A percentile compares a stretch with the other conserved stretches of the same genome.
Conservation (phyloP, 495 filamentous ascomycete species). For the Patellaria atrata region DNA sequence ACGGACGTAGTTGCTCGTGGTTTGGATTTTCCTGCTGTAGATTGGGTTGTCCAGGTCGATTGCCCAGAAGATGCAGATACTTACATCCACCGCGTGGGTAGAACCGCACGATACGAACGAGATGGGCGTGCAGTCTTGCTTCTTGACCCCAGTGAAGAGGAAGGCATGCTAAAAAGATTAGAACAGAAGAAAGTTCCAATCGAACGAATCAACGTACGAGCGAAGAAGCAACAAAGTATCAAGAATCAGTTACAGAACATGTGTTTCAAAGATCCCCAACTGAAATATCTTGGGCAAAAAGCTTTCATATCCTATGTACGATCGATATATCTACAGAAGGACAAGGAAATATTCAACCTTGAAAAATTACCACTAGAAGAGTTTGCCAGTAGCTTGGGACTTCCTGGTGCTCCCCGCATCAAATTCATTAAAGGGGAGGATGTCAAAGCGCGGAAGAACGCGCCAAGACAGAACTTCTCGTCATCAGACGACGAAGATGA, state of each 20-base stretch:
- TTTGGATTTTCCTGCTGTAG: constrained; percentile 89
- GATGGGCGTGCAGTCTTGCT: constrained; percentile 81
- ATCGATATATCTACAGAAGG: constrained; percentile 74
- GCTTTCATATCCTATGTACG: constrained; percentile 81
- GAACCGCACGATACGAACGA: constrained; percentile 86
- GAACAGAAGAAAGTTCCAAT: constrained; percentile 81
- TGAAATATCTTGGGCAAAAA: constrained; percentile 93
- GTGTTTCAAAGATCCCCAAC: constrained; percentile 85
- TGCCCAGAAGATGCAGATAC: constrained; percentile 94
- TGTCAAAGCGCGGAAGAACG: constrained; percentile 76
- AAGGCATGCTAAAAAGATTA: constrained; percentile 65
- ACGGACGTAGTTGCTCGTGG: constrained; percentile 91
- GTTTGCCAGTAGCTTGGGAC: constrained; percentile 68
- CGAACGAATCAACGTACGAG: constrained; percentile 64
- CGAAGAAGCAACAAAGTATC: constrained; percentile 81
- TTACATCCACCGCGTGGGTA: constrained; percentile 91
- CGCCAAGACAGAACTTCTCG: constrained; percentile 43
- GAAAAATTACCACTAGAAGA: constrained; percentile 69
- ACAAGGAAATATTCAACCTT: constrained; percentile 82
- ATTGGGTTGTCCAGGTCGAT: constrained; percentile 94
- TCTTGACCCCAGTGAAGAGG: constrained; percentile 80
- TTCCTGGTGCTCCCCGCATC: constrained; percentile 82
- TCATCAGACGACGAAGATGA: constrained; percentile 34
- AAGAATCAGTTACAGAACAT: constrained; percentile 73
- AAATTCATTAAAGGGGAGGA: constrained; percentile 82